Base-by-base conservation (phyloP, 106 monocot species). In the Gastrodia elata region DNA sequence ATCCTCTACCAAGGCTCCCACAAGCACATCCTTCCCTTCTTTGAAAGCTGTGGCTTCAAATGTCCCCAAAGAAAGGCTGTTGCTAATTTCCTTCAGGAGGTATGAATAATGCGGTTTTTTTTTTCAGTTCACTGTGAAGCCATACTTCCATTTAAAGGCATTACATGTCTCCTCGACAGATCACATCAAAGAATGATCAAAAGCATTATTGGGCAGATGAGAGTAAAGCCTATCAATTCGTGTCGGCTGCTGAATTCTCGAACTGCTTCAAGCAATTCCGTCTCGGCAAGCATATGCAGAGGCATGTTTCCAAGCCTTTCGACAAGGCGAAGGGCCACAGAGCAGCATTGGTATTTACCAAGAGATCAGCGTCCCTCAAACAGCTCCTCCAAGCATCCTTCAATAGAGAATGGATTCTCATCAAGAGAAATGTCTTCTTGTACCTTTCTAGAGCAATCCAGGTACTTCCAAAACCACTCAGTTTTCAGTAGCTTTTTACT, bases 111-210 rank as follows among this genome's bases (percentile, higher is more conserved):
- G 13, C 43, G 5, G 5, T 43, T 43, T 13, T 7, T 43, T 7
- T 6, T 43, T 13, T 13, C 43, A 6, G 5, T 13, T 43, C 43
- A 6, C 13, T 13, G 8, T 13, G 8, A 6, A 43, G 8, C 43
- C 43, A 6, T 7, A 43, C 43, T 13, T 7, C 43, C 43, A 7
- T 7, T 43, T 43, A 13, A 43, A 7, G 8, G 13, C 43, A 7
- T 43, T 7, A 43, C 13, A 43, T 43, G 13, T 43, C 43, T 7
- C 43, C 37, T 26, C 30, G 34, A 44, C 64, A 89, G 89, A 89
- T 93, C 4, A 89, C 87, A 10, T 93, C 93, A 7, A 80, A 68
- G 77, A 93, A 93, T 67, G 93, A 93, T 76, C 93, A 89, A 77
- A 83, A 83, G 64, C 93, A 93, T 67, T 93, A 93, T 73, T 93